A percentile compares a stretch with the other conserved stretches of the same genome.
phyloP scores from a whole-genome alignment of 2,329 filamentous ascomycete genomes.

The Salinomyces thailandicus region DNA sequence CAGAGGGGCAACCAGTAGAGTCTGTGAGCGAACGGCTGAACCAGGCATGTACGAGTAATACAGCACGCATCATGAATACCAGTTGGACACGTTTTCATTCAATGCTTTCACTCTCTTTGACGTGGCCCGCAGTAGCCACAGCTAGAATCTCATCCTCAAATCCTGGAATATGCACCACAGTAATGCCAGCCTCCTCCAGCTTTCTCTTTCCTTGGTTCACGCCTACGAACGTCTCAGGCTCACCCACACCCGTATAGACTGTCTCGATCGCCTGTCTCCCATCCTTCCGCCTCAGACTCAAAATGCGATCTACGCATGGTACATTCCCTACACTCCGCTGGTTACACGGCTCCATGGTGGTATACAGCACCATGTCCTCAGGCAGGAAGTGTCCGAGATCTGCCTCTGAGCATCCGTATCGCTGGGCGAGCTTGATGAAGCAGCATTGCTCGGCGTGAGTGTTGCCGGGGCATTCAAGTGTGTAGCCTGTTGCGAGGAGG shows the following conservation, averaged over 20 bases:
- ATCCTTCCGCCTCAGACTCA: slow-evolving; percentile 36
- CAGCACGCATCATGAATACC: no score
- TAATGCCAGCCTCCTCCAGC: slow-evolving; percentile 61
- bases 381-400: slow-evolving; percentile 43
- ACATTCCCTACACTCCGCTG: slow-evolving; percentile 62
- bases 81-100: no score
- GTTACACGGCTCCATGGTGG: slow-evolving; percentile 82
- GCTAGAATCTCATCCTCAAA: slow-evolving; percentile 70
- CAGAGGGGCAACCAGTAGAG: slow-evolving; percentile 35
- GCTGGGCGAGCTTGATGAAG: slow-evolving; percentile 56
- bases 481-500: slow-evolving; percentile 73
- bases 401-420: slow-evolving; percentile 39
- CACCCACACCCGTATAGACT: slow-evolving; percentile 79
- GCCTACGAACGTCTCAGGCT: slow-evolving; percentile 83
- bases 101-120: slow-evolving; percentile 2
- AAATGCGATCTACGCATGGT: slow-evolving; percentile 69
- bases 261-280: slow-evolving; percentile 54
- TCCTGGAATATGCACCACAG: slow-evolving; percentile 61
- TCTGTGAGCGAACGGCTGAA: no score
- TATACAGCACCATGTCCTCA: slow-evolving; percentile 60
- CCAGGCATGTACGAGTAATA: not conserved
- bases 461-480: slow-evolving; percentile 80
- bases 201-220: slow-evolving; percentile 64
- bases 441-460: slow-evolving; percentile 95
- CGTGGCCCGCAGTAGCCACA: slow-evolving; percentile 75